Evolutionary conservation across 345 rosid genomes (phyloP).

Genomic region (Cardiospermum halicacabum): DNA sequence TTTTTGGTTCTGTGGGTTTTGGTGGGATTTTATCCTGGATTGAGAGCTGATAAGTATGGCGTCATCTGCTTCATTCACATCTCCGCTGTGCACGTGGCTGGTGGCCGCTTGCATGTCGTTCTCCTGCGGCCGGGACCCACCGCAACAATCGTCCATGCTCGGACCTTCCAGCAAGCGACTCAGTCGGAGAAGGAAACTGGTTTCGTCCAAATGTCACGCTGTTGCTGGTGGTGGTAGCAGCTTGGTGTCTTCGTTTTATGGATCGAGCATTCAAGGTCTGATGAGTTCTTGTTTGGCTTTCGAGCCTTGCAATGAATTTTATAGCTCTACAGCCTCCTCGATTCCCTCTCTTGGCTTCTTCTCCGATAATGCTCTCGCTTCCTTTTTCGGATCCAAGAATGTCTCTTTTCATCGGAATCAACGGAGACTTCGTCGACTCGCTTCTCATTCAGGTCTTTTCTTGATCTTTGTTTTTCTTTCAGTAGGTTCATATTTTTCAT

Average conservation of each 20-base stretch:
- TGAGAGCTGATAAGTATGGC: constrained; percentile 13
- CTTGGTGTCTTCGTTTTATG: constrained; percentile 28
- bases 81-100: constrained; percentile 87
- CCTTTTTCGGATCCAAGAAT: constrained; percentile 44
- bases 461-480: neutral
- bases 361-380: constrained; percentile 19
- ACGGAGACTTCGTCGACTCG: constrained; percentile 33
- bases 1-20: constrained; percentile 10
- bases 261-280: constrained; percentile 48
- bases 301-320: constrained; percentile 59
- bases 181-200: constrained; percentile 42
- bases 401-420: constrained; percentile 36
- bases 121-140: constrained; percentile 39
- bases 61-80: constrained; percentile 43
- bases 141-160: constrained; percentile 12
- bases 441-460: constrained; percentile 33
- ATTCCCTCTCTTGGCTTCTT: constrained; percentile 29
- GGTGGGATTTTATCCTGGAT: neutral
- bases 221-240: constrained; percentile 22
- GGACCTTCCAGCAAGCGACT: constrained; percentile 20
- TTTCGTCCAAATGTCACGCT: constrained; percentile 29
- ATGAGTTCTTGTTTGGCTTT: constrained; percentile 59
- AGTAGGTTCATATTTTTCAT: no score
- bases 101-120: constrained; percentile 84
- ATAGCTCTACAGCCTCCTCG: constrained; percentile 40